Evolutionary conservation across 2,329 filamentous ascomycete species (phyloP).

Genomic region (Apiospora aurea): DNA sequence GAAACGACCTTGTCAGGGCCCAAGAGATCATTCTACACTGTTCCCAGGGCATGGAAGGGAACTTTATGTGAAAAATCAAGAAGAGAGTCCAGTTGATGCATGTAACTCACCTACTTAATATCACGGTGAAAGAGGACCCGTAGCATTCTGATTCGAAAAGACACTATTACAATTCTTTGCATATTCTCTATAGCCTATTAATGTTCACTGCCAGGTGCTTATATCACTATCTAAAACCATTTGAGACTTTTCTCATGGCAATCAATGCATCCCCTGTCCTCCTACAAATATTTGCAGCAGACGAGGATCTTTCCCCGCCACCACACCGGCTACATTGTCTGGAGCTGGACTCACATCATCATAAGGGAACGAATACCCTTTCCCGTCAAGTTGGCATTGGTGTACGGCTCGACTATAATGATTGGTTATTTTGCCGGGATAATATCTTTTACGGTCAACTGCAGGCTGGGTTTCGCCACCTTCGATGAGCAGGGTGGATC

Average conservation of each 20-base stretch:
- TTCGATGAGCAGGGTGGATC: conserved; percentile 53
- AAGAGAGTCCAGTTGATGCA: not conserved
- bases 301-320: conserved; percentile 53
- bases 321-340: conserved; percentile 60
- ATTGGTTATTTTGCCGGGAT: conserved; percentile 51
- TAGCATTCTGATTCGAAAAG: not conserved
- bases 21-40: not conserved
- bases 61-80: not conserved
- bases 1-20: not conserved
- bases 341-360: conserved; percentile 69
- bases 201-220: not conserved
- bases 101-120: not conserved
- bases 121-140: not conserved
- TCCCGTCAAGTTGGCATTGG: conserved; percentile 62
- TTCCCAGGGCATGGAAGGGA: not conserved
- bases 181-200: not conserved
- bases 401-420: conserved; percentile 70
- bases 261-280: not conserved
- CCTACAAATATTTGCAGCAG: not conserved
- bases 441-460: conserved; percentile 48
- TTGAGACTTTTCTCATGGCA: not conserved
- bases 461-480: conserved; percentile 56
- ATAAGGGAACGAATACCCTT: conserved; percentile 72
- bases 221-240: not conserved
- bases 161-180: not conserved